Base-by-base conservation (phyloP, 73 alveolate species). In the Halteria grandinella region DNA sequence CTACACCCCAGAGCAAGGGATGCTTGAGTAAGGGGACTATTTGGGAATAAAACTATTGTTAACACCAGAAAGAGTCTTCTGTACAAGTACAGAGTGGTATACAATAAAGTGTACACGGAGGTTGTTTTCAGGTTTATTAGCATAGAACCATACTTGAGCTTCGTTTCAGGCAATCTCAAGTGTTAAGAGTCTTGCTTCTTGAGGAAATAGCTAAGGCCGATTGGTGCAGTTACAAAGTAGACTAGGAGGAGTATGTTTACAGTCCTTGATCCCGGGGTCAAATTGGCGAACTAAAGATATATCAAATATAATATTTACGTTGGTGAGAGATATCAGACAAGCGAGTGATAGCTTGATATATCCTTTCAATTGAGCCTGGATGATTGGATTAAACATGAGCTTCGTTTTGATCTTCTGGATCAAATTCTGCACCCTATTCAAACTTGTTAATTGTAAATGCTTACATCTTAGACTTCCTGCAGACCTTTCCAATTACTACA, bases 341-440 rank as follows among this genome's bases (percentile, higher is more conserved):
- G 77, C 49, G 12, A 60, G 37, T 18, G 77, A 21, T 24, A 60
- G 43, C 37, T 60, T 60, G 8, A 60, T 18, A 37, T 37, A 60
- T 15, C 77, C 77, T 60, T 60, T 60, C 58, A 60, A 18, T 29
- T 55, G n/a, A n/a, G n/a, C n/a, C n/a, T n/a, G n/a, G n/a, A n/a
- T n/a, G n/a, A n/a, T n/a, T n/a, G n/a, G n/a, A n/a, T n/a, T n/a
- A n/a, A n/a, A n/a, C n/a, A n/a, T n/a, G n/a, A n/a, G n/a, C n/a
- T n/a, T n/a, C n/a, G n/a, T n/a, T n/a, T n/a, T n/a, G n/a, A n/a
- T n/a, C n/a, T n/a, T n/a, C n/a, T n/a, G n/a, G n/a, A n/a, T n/a
- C n/a, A n/a, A n/a, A n/a, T n/a, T n/a, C n/a, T n/a, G n/a, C n/a
- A n/a, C n/a, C n/a, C n/a, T n/a, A n/a, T n/a, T n/a, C n/a, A n/a